Percentiles rank a stretch among this genome's conserved stretches.
Conservation (phyloP, 768 basidiomycete species). For the Chalciporus sphaerocephalus region DNA sequence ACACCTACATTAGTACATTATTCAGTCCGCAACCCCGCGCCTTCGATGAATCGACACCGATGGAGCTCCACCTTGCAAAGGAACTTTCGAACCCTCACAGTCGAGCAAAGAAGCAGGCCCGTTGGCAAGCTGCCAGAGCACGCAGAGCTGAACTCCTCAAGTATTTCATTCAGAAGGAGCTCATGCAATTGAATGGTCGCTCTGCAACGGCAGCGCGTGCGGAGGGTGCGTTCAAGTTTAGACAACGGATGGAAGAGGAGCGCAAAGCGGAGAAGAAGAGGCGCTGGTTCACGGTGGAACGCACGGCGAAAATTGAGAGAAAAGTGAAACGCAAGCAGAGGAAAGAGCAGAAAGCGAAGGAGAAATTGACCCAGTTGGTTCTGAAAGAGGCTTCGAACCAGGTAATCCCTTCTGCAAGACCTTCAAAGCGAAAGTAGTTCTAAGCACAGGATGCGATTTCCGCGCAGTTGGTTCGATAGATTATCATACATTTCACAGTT, state of each 20-base stretch:
- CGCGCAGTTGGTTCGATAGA: neutral
- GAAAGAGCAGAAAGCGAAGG: slow-evolving; percentile 44
- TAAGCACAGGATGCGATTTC: neutral
- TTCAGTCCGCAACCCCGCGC: slow-evolving; percentile 38
- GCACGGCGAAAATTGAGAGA: slow-evolving; percentile 35
- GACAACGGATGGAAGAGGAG: slow-evolving; percentile 53
- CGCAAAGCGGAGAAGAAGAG: slow-evolving; percentile 58
- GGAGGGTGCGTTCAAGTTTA: slow-evolving; percentile 74
- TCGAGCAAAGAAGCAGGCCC: slow-evolving; percentile 73
- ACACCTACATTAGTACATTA: slow-evolving; percentile 55
- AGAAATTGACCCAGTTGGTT: slow-evolving; percentile 50
- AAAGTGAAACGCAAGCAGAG: slow-evolving; percentile 39
- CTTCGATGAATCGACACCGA: slow-evolving; percentile 50
- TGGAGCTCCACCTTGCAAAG: slow-evolving; percentile 60
- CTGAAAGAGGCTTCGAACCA: slow-evolving; percentile 58
- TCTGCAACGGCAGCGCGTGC: slow-evolving; percentile 59
- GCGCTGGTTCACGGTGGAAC: slow-evolving; percentile 40
- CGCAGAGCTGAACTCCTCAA: slow-evolving; percentile 48
- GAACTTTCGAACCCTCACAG: slow-evolving; percentile 82
- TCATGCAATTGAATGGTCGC: slow-evolving; percentile 56
- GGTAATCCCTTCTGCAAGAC: slow-evolving; percentile 39
- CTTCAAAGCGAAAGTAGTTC: slow-evolving; percentile 6
- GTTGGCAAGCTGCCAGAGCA: slow-evolving; percentile 60
- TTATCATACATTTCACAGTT: neutral
- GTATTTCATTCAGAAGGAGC: slow-evolving; percentile 50